Percentiles rank a stretch among this genome's conserved stretches.
Conservation (phyloP, 176 grass and related monocot genomes). For the Hsuehochloa calcarea region DNA sequence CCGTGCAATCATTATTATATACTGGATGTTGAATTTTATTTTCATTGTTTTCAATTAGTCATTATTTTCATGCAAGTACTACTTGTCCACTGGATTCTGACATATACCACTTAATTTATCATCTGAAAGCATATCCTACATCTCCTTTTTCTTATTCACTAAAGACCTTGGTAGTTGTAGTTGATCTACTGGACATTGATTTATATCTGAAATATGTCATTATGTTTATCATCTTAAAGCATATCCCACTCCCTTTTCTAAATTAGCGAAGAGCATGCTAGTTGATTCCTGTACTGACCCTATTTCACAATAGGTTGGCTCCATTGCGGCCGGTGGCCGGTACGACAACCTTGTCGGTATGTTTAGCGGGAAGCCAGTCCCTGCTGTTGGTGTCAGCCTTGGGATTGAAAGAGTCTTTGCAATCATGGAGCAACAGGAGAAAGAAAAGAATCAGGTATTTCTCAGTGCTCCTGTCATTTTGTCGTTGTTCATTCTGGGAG, state of each 20-base stretch:
- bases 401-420: conserved; percentile 96
- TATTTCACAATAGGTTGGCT: conserved; percentile 65
- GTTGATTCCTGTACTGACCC: conserved; percentile 22
- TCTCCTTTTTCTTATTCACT: background rate
- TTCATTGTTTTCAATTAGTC: background rate
- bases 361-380: conserved; percentile 92
- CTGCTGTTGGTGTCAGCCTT: conserved; percentile 94
- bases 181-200: background rate
- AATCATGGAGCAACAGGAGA: conserved; percentile 92
- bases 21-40: background rate
- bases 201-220: background rate
- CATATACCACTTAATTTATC: conserved; percentile 3
- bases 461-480: background rate
- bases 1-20: background rate
- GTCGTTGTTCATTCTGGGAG: background rate
- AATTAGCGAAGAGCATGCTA: background rate
- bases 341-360: conserved; percentile 95
- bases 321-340: conserved; percentile 89
- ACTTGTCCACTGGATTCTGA: background rate
- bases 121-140: background rate
- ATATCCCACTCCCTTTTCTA: background rate
- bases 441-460: conserved; percentile 76
- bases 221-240: background rate
- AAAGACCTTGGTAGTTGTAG: background rate
- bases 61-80: background rate